Base-by-base conservation (phyloP, 805 yeast species). In the Candida endomychidarum region DNA sequence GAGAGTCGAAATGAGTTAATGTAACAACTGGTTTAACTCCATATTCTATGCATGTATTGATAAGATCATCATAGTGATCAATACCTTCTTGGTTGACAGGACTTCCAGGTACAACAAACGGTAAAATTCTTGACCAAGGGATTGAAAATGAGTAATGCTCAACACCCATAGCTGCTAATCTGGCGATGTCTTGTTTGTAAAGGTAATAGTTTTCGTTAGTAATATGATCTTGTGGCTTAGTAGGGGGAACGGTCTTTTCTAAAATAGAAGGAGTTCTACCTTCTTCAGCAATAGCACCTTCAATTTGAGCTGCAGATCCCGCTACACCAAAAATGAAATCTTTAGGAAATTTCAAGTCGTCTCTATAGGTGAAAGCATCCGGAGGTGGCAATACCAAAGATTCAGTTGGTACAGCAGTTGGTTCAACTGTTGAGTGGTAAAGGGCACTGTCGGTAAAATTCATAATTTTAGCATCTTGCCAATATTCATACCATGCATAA, bases 61-160 rank as follows among this genome's bases (percentile, higher is more conserved):
- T 40, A 7, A 50, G n/a, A 34, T 46, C 56, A 27, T 50, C 50
- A 34, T 59, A 49, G 42, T 56, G 56, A 37, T 58, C 52, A 27
- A 61, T 43, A 16, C 51, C 61, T 31, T 58, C 52, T 29, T 57
- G 28, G 45, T 61, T 60, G 28, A 58, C 59, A 37, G 59, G 60
- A 15, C 60, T 42, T 8, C 63, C 64, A 4, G 55, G 56, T 8
- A 52, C 27, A 19, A 51, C 60, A 35, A 56, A 54, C 4, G 67
- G 69, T 24, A 60, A 46, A 14, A 63, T 59, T 42, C 69, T 49
- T 10, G 63, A 47, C 67, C 67, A 63, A 5, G 67, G 60, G 34
- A 63, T 56, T 7, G 62, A 42, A 46, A 63, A 49, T 6, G 66
- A 60, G 45, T 63, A 63, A 35, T 48, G 33, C 22, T 57, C 56